Evolutionary conservation across 306 rosid genomes (phyloP).

Genomic region (Ormosia emarginata): DNA sequence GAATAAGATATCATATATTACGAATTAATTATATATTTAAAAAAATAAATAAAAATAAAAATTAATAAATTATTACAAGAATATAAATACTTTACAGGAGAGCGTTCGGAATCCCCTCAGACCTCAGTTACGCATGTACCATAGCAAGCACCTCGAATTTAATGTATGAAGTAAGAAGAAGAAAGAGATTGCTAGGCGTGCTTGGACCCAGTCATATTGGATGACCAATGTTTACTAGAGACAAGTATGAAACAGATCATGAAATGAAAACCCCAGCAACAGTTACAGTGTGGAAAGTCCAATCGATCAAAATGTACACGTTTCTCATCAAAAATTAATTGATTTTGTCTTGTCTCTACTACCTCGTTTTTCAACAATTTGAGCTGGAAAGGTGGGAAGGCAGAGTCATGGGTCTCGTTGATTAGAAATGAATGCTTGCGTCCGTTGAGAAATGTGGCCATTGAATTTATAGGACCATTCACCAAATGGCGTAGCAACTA

Average conservation of each 20-base stretch:
- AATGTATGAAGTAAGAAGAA: not conserved
- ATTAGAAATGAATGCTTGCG: conserved; percentile 19
- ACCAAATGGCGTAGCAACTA: not conserved
- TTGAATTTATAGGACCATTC: not conserved
- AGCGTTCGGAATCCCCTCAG: too few relatives aligned
- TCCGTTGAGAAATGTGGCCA: not conserved
- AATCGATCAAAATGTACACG: not conserved
- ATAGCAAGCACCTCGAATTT: too few relatives aligned
- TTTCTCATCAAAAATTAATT: not conserved
- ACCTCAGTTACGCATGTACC: too few relatives aligned
- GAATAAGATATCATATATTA: too few relatives aligned
- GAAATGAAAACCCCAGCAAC: not conserved
- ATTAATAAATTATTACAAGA: too few relatives aligned
- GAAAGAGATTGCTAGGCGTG: not conserved
- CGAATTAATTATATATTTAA: too few relatives aligned
- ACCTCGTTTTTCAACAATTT: not conserved
- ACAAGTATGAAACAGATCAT: not conserved
- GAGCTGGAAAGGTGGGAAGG: conserved; percentile 20
- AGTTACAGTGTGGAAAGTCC: not conserved
- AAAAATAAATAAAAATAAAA: too few relatives aligned
- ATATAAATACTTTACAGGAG: too few relatives aligned
- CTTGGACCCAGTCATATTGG: not conserved
- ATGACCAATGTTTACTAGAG: not conserved
- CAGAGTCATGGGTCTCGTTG: not conserved
- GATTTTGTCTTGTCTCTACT: not conserved